Base-by-base conservation (phyloP, 345 rosid genomes). In the Murraya paniculata region DNA sequence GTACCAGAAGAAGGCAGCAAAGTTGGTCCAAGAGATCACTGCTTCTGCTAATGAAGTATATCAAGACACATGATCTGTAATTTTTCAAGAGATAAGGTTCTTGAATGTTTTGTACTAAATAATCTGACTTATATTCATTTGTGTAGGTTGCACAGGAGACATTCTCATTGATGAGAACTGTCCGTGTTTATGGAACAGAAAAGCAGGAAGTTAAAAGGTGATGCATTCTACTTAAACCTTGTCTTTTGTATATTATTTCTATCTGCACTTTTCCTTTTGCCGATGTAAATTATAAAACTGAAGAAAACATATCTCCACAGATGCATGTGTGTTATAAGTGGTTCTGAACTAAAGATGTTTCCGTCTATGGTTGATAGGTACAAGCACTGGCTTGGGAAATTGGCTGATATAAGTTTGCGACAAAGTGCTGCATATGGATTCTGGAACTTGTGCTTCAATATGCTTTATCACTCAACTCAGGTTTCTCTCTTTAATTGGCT, bases 371-470 rank as follows among this genome's bases (percentile, higher is more conserved):
- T 87, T 72, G 31, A 80, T 69, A 95, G 99, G 92, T 95, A 92
- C 86, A 86, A 87, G 58, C 84, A 80, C 39, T 95, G 94, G 96
- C 91, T 93, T 61, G 90, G 85, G 67, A 95, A 89, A 84, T 77
- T 93, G 84, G 97, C 97, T 71, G 89, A 84, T 85, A 86, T 93
- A 83, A 93, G 94, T 85, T 84, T 95, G 83, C 89, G 96, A 76
- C 98, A 95, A 85, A 95, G 99, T 90, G 96, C 95, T 84, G 99
- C 99, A 48, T 91, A 88, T 91, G 99, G 99, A 68, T 84, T 92
- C 76, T 95, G 99, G 99, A 95, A 88, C 75, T 86, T 88, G 85
- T 88, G 90, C 87, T 95, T 91, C 91, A 92, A 92, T 82, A 87
- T 91, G 73, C 95, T 95, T 78, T 93, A 93, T 86, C 98, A 93